Evolutionary conservation across 1,139 yeast species (phyloP), one percentile per base, ranked within the genome.

Genomic region (Zygosaccharomyces pseudobailii): DNA sequence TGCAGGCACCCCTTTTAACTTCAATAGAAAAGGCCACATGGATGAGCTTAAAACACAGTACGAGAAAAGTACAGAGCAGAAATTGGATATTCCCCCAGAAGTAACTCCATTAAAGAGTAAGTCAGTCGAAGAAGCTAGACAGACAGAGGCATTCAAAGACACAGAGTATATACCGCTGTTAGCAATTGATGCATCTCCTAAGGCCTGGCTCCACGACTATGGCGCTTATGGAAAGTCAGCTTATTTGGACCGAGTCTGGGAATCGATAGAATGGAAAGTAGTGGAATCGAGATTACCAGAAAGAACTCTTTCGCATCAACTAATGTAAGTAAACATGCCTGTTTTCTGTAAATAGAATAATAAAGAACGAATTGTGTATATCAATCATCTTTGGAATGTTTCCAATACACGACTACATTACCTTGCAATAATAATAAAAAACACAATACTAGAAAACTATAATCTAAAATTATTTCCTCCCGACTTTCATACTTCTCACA

Each of bases 401-500:
- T 10, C 31, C 31, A 28, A 6, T 28, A 28, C 19, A 3, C 19
- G 33, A n/a, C 33, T 30, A 30, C 4, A 30, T 30, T 30, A 30
- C 33, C 33, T n/a, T 30, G 19, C 6, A 30, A 30, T 30, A 24
- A 24, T 24, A 8, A 30, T 30, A 25, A 38, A 38, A 38, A 6
- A 25, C 24, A 27, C 27, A 31, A n/a, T 24, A 37, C 27, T 21
- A 39, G 37, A 33, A 34, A 28, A 24, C 20, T n/a, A 27, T 30
- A 9, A 9, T 30, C 19, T 30, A 30, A 30, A 30, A 4, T 35
- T 27, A 42, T 52, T 58, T 70, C 52, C 74, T 66, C 13, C 86
- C 80, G 43, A 86, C 95, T 69, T 84, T 86, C 70, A 89, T 77
- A 73, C 95, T 86, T 71, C 86, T 87, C 40, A 89, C 96, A 66